Evolutionary conservation across 306 rosid species (phyloP).

Genomic region (Myrica gale): DNA sequence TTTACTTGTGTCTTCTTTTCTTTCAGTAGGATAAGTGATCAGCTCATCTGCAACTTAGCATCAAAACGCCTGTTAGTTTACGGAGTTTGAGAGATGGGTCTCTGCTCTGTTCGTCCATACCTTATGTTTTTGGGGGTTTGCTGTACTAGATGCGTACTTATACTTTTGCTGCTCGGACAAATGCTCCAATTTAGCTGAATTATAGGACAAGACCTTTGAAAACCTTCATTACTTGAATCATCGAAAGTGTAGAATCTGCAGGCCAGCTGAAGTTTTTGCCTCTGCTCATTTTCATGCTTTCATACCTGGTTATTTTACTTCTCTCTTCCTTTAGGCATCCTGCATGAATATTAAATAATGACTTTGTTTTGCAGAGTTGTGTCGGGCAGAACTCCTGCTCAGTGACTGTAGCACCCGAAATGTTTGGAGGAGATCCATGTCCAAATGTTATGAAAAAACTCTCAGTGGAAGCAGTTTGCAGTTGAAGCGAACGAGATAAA

Average conservation of each 20-base stretch:
- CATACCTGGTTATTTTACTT: neutral
- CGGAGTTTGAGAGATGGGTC: neutral
- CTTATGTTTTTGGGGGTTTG: neutral
- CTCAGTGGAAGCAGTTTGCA: conserved; percentile 85
- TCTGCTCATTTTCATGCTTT: neutral
- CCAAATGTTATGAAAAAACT: conserved; percentile 91
- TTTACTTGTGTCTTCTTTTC: neutral
- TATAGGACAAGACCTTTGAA: neutral
- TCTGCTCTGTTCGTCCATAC: neutral
- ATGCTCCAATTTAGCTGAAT: neutral
- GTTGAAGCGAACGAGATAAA: conserved; percentile 48
- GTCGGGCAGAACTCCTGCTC: conserved; percentile 76
- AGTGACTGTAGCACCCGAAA: conserved; percentile 71
- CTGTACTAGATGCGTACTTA: neutral
- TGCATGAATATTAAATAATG: conserved; percentile 1
- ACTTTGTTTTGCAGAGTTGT: conserved; percentile 64
- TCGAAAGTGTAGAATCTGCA: neutral
- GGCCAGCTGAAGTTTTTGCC: neutral
- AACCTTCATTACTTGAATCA: neutral
- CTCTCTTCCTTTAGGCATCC: neutral
- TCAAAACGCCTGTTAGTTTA: neutral
- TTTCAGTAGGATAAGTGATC: neutral
- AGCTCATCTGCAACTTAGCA: neutral
- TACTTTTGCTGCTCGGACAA: neutral
- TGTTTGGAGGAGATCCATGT: conserved; percentile 97